These are phyloP conservation scores for Candida xyloterini DNA, from an alignment of 805 yeast species.

Conservation along the genomic window DNA sequence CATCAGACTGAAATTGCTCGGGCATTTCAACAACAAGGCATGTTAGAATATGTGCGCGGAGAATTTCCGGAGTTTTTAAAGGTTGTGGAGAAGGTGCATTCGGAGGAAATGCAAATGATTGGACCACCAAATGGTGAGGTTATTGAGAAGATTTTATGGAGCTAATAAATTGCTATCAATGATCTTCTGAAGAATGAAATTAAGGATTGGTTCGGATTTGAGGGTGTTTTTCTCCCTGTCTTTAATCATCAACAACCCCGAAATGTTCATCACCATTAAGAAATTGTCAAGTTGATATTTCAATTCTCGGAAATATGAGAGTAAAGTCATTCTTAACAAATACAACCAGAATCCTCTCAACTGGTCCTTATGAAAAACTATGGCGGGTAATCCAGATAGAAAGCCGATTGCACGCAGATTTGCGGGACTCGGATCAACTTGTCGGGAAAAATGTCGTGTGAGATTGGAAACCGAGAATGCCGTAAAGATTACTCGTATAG, in stretches of 20 bases:
- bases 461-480: slow-evolving; percentile 11
- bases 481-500: slow-evolving; percentile 13
- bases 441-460: slow-evolving; percentile 6
- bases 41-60: slow-evolving; percentile 25
- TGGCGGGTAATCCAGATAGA: slow-evolving; percentile 13
- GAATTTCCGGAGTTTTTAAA: slow-evolving; percentile 17
- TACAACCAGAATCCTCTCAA: slow-evolving; percentile 22
- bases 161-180: slow-evolving; percentile 8
- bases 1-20: slow-evolving; percentile 78
- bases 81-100: slow-evolving; percentile 14
- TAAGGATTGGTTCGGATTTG: slow-evolving; percentile 5
- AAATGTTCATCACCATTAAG: slow-evolving; percentile 12
- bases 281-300: slow-evolving; percentile 16
- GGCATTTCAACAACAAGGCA: slow-evolving; percentile 40
- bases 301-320: slow-evolving; percentile 13
- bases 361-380: slow-evolving; percentile 12
- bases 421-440: not conserved
- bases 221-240: slow-evolving; percentile 12
- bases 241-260: slow-evolving; percentile 16
- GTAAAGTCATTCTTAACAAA: slow-evolving; percentile 18
- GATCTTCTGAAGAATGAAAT: slow-evolving; percentile 7
- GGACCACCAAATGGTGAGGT: slow-evolving; percentile 23
- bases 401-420: slow-evolving; percentile 17
- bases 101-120: slow-evolving; percentile 15
- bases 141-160: slow-evolving; percentile 21